phyloP scores from a whole-genome alignment of 2,329 filamentous ascomycete species.

The Fusarium anguioides region DNA sequence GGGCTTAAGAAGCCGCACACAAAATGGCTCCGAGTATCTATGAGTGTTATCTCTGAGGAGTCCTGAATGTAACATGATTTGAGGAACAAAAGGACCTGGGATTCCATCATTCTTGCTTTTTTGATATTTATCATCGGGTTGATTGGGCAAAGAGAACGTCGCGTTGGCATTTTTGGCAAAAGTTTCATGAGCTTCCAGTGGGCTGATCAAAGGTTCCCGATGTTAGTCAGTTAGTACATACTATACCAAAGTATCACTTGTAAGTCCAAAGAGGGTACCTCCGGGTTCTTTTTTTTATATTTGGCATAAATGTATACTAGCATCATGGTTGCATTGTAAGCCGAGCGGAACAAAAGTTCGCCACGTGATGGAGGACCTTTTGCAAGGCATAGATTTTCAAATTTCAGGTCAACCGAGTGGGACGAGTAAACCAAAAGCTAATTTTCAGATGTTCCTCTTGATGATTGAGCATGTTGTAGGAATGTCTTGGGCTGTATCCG shows the following conservation, averaged over 20 bases:
- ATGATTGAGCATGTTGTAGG: not conserved
- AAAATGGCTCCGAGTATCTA: not conserved
- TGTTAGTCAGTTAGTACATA: no score
- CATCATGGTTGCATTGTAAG: conserved; percentile 19
- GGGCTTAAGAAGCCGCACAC: not conserved
- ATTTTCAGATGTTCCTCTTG: not conserved
- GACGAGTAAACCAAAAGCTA: conserved; percentile 1
- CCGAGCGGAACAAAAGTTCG: conserved; percentile 35
- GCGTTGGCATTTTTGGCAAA: conserved; percentile 4
- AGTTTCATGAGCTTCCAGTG: conserved; percentile 13
- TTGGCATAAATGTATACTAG: no score
- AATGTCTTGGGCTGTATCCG: not conserved
- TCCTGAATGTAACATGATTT: not conserved
- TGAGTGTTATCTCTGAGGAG: not conserved
- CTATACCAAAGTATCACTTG: no score
- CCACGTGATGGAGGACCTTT: conserved; percentile 32
- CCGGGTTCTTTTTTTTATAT: no score
- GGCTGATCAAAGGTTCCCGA: conserved; percentile 37
- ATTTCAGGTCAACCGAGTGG: conserved; percentile 5
- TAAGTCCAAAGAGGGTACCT: no score
- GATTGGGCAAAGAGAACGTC: not conserved
- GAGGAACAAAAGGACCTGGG: not conserved
- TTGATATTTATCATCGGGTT: not conserved
- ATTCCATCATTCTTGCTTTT: not conserved
- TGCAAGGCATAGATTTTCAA: conserved; percentile 11